Conservation (phyloP, 805 yeast species). For the Candida nitratophila region DNA sequence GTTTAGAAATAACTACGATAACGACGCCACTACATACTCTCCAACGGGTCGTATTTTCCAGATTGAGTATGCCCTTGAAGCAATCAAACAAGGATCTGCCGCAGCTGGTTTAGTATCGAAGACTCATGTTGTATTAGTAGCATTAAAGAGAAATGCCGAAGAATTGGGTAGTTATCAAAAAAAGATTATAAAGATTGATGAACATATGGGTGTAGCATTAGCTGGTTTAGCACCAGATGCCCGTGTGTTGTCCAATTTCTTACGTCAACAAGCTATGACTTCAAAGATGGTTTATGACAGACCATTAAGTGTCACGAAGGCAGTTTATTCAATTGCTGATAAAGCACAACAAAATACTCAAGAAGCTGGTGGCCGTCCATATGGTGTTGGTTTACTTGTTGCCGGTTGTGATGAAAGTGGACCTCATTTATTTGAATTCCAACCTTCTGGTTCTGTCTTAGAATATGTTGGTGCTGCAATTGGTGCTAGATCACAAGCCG, state of each 20-base stretch:
- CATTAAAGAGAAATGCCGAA: constrained; percentile 93
- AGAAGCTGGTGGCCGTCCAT: constrained; percentile 93
- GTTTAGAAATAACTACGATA: constrained; percentile 98
- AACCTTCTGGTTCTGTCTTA: constrained; percentile 89
- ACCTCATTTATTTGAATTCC: constrained; percentile 89
- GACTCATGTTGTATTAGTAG: constrained; percentile 85
- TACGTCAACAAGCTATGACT: constrained; percentile 87
- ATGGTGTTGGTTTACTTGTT: constrained; percentile 91
- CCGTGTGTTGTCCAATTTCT: constrained; percentile 79
- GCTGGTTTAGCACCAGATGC: constrained; percentile 99
- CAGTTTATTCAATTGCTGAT: constrained; percentile 83
- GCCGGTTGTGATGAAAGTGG: constrained; percentile 93
- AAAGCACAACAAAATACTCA: constrained; percentile 97
- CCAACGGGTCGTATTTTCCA: constrained; percentile 92
- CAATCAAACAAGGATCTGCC: constrained; percentile 96
- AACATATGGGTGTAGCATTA: constrained; percentile 88
- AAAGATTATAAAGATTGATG: constrained; percentile 86
- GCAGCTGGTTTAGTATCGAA: constrained; percentile 90
- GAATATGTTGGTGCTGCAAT: constrained; percentile 93
- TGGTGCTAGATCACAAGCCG: constrained; percentile 98
- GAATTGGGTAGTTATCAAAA: constrained; percentile 96
- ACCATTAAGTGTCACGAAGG: constrained; percentile 75
- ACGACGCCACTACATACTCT: constrained; percentile 96
- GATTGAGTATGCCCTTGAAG: constrained; percentile 86
- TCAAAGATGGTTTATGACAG: constrained; percentile 81